Percentiles rank a stretch among this genome's conserved stretches.
phyloP scores from a whole-genome alignment of 306 rosid genomes.

The Inga laurina region DNA sequence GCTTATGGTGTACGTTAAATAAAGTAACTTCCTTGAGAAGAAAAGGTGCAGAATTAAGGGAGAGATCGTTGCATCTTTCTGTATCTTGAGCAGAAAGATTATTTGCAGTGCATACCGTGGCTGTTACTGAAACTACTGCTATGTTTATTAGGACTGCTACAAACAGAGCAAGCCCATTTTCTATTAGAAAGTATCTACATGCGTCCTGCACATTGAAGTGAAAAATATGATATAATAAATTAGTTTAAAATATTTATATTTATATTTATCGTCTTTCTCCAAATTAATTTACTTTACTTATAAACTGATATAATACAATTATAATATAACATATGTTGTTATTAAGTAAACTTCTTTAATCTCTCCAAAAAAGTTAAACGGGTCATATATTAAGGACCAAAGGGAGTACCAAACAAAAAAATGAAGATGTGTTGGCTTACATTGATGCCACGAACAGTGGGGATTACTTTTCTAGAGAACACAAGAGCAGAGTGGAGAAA shows the following conservation, averaged over 20 bases:
- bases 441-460: constrained; percentile 73
- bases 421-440: constrained; percentile 38
- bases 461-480: constrained; percentile 74
- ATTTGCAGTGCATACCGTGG: constrained; percentile 52
- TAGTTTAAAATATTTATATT: no score
- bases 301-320: no score
- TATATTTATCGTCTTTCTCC: no score
- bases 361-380: no score
- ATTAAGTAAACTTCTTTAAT: no score
- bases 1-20: not conserved
- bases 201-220: constrained; percentile 65
- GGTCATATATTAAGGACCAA: no score
- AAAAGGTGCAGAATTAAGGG: constrained; percentile 77
- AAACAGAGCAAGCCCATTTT: constrained; percentile 76
- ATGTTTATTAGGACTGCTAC: constrained; percentile 83
- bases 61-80: constrained; percentile 52
- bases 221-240: not conserved
- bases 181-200: constrained; percentile 71
- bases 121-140: constrained; percentile 72
- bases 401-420: no score
- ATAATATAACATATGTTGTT: no score
- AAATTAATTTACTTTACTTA: no score
- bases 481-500: constrained; percentile 94
- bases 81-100: constrained; percentile 37
- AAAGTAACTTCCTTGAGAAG: constrained; percentile 72